Conservation (phyloP, 768 basidiomycete species). For the Termitomyces sp. region DNA sequence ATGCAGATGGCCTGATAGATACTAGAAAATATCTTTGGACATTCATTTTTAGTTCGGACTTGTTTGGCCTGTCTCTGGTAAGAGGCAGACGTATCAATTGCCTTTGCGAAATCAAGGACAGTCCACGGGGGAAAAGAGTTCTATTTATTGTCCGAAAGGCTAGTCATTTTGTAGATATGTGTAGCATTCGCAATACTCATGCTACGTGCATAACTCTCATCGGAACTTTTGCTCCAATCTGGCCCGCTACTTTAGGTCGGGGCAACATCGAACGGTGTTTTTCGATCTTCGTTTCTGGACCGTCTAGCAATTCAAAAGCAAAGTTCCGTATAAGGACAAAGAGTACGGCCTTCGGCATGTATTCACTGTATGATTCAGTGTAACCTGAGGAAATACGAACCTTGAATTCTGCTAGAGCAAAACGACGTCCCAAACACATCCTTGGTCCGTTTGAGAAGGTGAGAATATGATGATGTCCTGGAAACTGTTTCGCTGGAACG, state of each 20-base stretch:
- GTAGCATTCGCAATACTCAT: too few species aligned
- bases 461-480: constrained; percentile 44
- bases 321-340: constrained; percentile 39
- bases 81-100: too few species aligned
- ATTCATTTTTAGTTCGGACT: too few species aligned
- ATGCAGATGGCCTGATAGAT: too few species aligned
- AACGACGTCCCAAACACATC: constrained; percentile 42
- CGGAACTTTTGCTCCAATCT: constrained; percentile 27
- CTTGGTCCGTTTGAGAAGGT: constrained; percentile 50
- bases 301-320: constrained; percentile 33
- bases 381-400: constrained; percentile 13
- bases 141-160: too few species aligned
- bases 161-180: too few species aligned
- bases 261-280: constrained; percentile 29
- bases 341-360: constrained; percentile 30
- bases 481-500: constrained; percentile 30
- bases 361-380: background rate
- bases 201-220: constrained; percentile 28
- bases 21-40: too few species aligned
- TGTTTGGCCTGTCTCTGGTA: too few species aligned
- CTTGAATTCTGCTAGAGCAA: constrained; percentile 43
- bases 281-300: constrained; percentile 31
- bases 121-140: too few species aligned
- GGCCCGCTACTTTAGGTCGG: constrained; percentile 31
- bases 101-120: too few species aligned